Evolutionary conservation across 2,329 filamentous ascomycete species (phyloP), one percentile per base, ranked within the genome.

Genomic region (Aureobasidium uvarum): DNA sequence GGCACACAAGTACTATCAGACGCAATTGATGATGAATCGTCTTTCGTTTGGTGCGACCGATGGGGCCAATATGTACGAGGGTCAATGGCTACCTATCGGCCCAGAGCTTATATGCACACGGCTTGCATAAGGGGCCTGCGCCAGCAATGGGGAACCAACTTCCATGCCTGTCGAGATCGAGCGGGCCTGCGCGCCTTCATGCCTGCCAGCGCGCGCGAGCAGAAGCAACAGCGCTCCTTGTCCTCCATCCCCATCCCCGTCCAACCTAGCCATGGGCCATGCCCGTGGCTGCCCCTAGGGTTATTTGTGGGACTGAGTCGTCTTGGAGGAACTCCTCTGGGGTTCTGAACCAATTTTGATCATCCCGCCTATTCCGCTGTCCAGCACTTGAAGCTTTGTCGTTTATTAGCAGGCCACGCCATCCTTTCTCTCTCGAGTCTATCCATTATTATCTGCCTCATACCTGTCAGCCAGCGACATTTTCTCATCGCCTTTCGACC

Each of bases 71-170:
- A 58, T 33, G 50, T 54, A 52, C 6, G 20, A 20, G 31, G 54
- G 36, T 25, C 54, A 41, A 56, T 38, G 54, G 54, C 54, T 18
- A 56, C 36, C 43, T 25, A 58, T 58, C 54, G 36, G 52, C 23
- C 39, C 23, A 31, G 25, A 20, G 14, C 10, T 20, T 45, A 20
- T 4, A 41, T 55, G 52, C 54, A 58, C 54, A 45, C 54, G 54
- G 54, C 54, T 58, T 58, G 54, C 54, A 58, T 58, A 58, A 45
- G 54, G 54, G 54, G 54, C 38, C 54, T 23, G 54, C 54, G 54
- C 54, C 54, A 45, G 54, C 38, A 58, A 58, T 45, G 39, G 38
- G 39, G 28, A 31, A 58, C 54, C 48, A 51, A 51, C 25, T 28
- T 58, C 54, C 3, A 58, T 25, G 20, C 3, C 28, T 56, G 20